Percentiles rank a stretch among this genome's conserved stretches.
These are phyloP conservation scores for Phytophthora europaea DNA, from an alignment of 352 stramenopile genomes.

Conservation along the genomic window DNA sequence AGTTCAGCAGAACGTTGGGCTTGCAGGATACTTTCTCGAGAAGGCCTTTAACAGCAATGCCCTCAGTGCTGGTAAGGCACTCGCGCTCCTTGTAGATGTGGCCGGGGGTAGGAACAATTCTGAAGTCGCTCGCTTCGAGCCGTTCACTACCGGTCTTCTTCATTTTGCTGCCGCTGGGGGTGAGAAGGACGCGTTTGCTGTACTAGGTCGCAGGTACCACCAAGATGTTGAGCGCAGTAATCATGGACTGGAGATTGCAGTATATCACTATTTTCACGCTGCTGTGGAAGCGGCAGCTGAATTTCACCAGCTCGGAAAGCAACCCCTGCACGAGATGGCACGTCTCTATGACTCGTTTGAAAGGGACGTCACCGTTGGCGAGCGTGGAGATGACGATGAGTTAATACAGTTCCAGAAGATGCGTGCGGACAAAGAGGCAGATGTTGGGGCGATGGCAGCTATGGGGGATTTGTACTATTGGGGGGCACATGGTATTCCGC, in stretches of 20 bases:
- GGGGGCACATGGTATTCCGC: constrained; percentile 74
- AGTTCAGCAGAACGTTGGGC: constrained; percentile 34
- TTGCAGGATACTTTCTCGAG: constrained; percentile 28
- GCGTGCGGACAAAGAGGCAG: constrained; percentile 75
- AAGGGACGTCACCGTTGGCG: constrained; percentile 43
- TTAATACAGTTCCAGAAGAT: constrained; percentile 89
- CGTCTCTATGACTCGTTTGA: constrained; percentile 77
- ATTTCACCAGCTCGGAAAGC: constrained; percentile 78
- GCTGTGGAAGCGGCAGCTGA: constrained; percentile 50
- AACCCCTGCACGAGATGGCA: constrained; percentile 84
- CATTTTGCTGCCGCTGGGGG: constrained; percentile 61
- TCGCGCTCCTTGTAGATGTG: constrained; percentile 36
- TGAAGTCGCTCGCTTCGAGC: background rate
- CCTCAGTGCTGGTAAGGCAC: constrained; percentile 35
- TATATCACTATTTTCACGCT: constrained; percentile 74
- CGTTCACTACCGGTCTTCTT: constrained; percentile 51
- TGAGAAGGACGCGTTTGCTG: constrained; percentile 55
- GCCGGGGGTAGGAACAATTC: background rate
- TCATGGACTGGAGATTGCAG: constrained; percentile 42
- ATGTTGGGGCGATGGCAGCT: constrained; percentile 79
- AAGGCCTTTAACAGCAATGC: constrained; percentile 28
- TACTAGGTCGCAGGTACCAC: constrained; percentile 64
- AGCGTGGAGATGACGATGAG: constrained; percentile 84
- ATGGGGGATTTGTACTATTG: constrained; percentile 94
- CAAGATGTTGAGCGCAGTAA: background rate